Base-by-base conservation (phyloP, 2,329 filamentous ascomycete species). In the Fusarium humuli region DNA sequence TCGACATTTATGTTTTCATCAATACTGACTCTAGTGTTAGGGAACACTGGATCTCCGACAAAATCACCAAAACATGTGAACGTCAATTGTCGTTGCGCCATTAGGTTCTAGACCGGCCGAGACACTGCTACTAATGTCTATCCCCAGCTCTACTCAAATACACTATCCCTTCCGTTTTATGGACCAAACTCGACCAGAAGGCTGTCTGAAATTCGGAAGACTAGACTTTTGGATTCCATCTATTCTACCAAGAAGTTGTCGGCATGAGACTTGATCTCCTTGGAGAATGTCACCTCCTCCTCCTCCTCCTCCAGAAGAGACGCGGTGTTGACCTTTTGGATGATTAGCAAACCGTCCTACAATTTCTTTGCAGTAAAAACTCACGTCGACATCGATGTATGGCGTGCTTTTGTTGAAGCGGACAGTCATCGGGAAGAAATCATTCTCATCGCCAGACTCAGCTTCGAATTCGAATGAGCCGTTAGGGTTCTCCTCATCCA, bases 401-500 rank as follows among this genome's bases (percentile, higher is more conserved):
- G 96, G 95, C 62, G 87, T 89, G 44, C 89, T 87, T 87, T 97
- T 98, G 69, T 89, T 91, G 82, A 99, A 99, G 57, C 90, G 88
- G 65, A 98, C 90, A 57, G 88, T 91, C 94, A 99, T 98, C 2
- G 96, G 96, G 90, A 99, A 99, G 84, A 98, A 98, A 75, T 98
- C 94, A 60, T 93, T 91, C 78, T 98, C 96, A 72, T 94, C 93
- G 58, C 90, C 88, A 13, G 93, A 93, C 79, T 93, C 90, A 2
- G 94, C 94, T 81, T 98, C 96, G 73, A 99, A 98, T 80, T 99
- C 96, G 77, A 99, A 98, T 48, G 92, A 91, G 20, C 96, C 96
- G 42, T 86, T 94, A 20, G 90, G 83, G 78, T 96, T 97, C 61
- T 91, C 91, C 53, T 94, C 91, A 76, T 94, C 92, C 42, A 98